Evolutionary conservation across 2,329 filamentous ascomycete genomes (phyloP).

Genomic region (Phymatotrichopsis omnivora): DNA sequence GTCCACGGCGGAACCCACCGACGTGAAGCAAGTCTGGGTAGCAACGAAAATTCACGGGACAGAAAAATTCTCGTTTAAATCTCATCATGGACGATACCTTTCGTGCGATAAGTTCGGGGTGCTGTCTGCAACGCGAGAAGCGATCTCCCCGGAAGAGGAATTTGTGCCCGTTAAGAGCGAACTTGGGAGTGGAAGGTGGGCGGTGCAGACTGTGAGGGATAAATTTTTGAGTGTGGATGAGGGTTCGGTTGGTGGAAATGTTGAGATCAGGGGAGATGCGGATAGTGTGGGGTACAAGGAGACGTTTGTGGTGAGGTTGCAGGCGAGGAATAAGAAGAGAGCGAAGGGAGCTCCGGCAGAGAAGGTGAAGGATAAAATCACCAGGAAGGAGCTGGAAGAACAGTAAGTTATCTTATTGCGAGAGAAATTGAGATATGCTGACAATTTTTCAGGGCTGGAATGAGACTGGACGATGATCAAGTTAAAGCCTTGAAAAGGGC

Average conservation of each 20-base stretch:
- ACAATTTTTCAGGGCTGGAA: slow-evolving; percentile 44
- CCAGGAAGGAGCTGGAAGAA: slow-evolving; percentile 70
- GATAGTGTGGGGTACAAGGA: slow-evolving; percentile 29
- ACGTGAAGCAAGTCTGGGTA: slow-evolving; percentile 92
- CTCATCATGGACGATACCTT: slow-evolving; percentile 81
- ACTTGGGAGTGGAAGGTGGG: slow-evolving; percentile 43
- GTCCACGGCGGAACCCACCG: slow-evolving; percentile 82
- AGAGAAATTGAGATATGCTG: neutral
- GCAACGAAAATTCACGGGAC: slow-evolving; percentile 74
- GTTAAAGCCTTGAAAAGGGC: slow-evolving; percentile 74
- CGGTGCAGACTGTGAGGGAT: slow-evolving; percentile 59
- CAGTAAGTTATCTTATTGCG: slow-evolving; percentile 19
- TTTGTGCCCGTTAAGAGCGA: slow-evolving; percentile 27
- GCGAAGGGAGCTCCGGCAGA: slow-evolving; percentile 61
- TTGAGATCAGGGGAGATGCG: slow-evolving; percentile 30
- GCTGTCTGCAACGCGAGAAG: slow-evolving; percentile 65
- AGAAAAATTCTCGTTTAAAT: slow-evolving; percentile 75
- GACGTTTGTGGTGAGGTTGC: slow-evolving; percentile 29
- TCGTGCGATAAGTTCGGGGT: slow-evolving; percentile 75
- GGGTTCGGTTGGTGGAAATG: slow-evolving; percentile 31
- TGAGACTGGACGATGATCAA: slow-evolving; percentile 72
- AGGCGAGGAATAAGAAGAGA: slow-evolving; percentile 31
- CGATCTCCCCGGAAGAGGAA: slow-evolving; percentile 67
- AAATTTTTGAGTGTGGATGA: slow-evolving; percentile 58
- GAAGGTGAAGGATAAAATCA: slow-evolving; percentile 76